Percentiles rank a stretch among this genome's conserved stretches.
Conservation (phyloP, 176 grass and related monocot genomes). For the Musa schizocarpa region DNA sequence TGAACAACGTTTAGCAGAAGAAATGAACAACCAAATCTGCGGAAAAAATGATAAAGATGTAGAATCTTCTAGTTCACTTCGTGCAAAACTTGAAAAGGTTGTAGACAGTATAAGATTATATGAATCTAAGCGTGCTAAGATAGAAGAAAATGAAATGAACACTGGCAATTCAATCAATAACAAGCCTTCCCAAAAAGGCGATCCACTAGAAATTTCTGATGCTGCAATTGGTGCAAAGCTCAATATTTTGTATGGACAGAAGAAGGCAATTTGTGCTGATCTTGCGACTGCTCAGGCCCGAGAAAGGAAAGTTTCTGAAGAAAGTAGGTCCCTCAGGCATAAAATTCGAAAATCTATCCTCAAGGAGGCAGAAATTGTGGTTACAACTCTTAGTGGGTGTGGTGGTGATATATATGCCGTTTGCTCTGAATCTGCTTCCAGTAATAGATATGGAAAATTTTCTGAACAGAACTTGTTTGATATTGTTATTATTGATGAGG, state of each 20-base stretch:
- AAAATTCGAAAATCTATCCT: conserved; percentile 88
- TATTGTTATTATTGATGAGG: conserved; percentile 93
- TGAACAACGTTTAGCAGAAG: conserved; percentile 67
- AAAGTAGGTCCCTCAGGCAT: conserved; percentile 62
- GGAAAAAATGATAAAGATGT: conserved; percentile 36
- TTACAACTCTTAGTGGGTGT: conserved; percentile 88
- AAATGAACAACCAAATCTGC: conserved; percentile 39
- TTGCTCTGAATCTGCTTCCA: conserved; percentile 70
- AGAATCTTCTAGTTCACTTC: conserved; percentile 65
- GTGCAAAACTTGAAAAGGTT: conserved; percentile 73
- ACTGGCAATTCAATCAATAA: conserved; percentile 24
- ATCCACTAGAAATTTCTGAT: conserved; percentile 61
- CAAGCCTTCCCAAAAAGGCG: conserved; percentile 21
- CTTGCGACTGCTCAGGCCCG: conserved; percentile 65
- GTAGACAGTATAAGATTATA: conserved; percentile 80
- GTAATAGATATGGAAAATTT: conserved; percentile 62
- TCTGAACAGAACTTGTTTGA: conserved; percentile 87
- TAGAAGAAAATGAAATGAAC: conserved; percentile 38
- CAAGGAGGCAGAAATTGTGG: conserved; percentile 83
- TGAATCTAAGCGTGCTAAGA: conserved; percentile 64
- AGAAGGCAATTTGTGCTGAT: conserved; percentile 65
- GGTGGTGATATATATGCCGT: conserved; percentile 89
- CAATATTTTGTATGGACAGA: conserved; percentile 74
- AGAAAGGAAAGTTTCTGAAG: conserved; percentile 75
- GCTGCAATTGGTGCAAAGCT: conserved; percentile 65